Base-by-base conservation (phyloP, 1,284 basidiomycete genomes). In the Exobasidium rhododendri region DNA sequence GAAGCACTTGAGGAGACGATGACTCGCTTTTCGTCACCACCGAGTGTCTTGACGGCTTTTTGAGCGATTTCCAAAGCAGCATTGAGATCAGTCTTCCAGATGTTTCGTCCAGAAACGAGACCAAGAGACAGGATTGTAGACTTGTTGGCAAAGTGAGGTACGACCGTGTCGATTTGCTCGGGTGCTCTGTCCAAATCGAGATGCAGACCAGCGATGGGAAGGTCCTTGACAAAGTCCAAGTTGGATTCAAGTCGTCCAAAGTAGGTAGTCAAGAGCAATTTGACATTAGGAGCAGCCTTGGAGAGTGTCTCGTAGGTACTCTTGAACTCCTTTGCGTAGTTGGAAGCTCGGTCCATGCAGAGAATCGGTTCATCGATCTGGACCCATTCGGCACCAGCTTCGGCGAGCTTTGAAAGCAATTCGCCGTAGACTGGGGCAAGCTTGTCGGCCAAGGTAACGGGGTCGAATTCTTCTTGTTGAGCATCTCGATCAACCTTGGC, bases 351-450 rank as follows among this genome's bases (percentile, higher is more conserved):
- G 84, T 99, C 96, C 72, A 94, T 87, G 67, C 96, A 92, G 71
- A 99, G 90, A 78, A 96, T 84, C 65, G 94, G 96, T 84, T 99
- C 96, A 78, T 99, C 96, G 68, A 98, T 85, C 84, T 99, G 96
- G 65, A 99, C 93, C 83, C 87, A 90, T 77, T 91, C 88, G 64
- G 88, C 94, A 78, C 96, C 96, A 69, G 91, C 93, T 61, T 87
- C 85, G 85, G 94, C 94, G 81, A 99, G 87, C 80, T 96, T 90
- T 65, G 87, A 82, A 66, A 99, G 85, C 80, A 98, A 87, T 81
- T 93, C 88, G 82, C 87, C 89, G 86, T 97, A 98, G 80, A 97
- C 82, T 70, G 92, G 91, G 66, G 96, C 84, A 74, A 99, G 87
- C 82, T 93, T 91, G 73, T 89, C 83, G 69, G 98, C 88, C 70